Evolutionary conservation across 2,329 filamentous ascomycete species (phyloP), one percentile per base, ranked within the genome.

Genomic region (Cercospora janseana): DNA sequence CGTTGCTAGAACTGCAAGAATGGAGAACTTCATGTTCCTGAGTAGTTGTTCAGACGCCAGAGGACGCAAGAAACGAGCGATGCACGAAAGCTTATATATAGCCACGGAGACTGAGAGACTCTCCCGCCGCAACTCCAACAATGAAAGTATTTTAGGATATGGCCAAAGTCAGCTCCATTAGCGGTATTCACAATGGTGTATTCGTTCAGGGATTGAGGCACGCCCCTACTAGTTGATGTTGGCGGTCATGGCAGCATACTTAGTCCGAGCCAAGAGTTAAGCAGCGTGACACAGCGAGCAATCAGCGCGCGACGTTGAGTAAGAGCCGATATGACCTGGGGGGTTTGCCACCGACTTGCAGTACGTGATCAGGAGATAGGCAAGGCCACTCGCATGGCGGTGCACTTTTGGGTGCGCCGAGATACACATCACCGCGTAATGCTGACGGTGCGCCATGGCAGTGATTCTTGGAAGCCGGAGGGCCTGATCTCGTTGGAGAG

Each of bases 11-110:
- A 54, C 32, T 15, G 44, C 34, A 12, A 53, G 41, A 21, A 47
- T 18, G 3, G 41, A 31, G 45, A 55, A 23, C 40, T 54, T 58
- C 55, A 58, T 58, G 20, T 37, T 37, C 31, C 38, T 23, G 6
- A 37, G n/a, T n/a, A n/a, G n/a, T n/a, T n/a, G n/a, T n/a, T n/a
- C n/a, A n/a, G n/a, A n/a, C n/a, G n/a, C n/a, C n/a, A n/a, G n/a
- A n/a, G n/a, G n/a, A n/a, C n/a, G n/a, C n/a, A n/a, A n/a, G n/a
- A n/a, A n/a, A n/a, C n/a, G n/a, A n/a, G n/a, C n/a, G n/a, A n/a
- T n/a, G n/a, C n/a, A n/a, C n/a, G n/a, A n/a, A n/a, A n/a, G n/a
- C n/a, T n/a, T n/a, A n/a, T n/a, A n/a, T n/a, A n/a, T n/a, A n/a
- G n/a, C n/a, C n/a, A n/a, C n/a, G n/a, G n/a, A n/a, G n/a, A n/a